These are phyloP conservation scores for Rutstroemia sydowiana DNA, from an alignment of 2,329 filamentous ascomycete genomes.

Conservation along the genomic window DNA sequence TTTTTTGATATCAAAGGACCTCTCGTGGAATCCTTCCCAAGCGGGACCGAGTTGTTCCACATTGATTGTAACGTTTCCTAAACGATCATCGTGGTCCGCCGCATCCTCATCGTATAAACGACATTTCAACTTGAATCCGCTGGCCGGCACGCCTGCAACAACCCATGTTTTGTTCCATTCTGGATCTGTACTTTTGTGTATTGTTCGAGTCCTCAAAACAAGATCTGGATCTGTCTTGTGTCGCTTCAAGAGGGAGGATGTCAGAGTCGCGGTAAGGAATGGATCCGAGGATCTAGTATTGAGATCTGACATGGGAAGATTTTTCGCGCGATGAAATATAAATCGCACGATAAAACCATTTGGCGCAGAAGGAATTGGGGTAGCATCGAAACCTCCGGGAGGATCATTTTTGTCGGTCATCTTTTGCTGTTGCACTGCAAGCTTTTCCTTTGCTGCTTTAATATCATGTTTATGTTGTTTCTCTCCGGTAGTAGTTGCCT, in stretches of 20 bases:
- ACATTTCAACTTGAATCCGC: constrained; percentile 78
- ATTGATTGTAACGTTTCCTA: constrained; percentile 76
- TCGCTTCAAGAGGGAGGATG: constrained; percentile 55
- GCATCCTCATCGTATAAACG: constrained; percentile 86
- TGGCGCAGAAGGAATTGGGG: constrained; percentile 65
- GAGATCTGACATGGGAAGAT: constrained; percentile 78
- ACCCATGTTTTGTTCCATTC: constrained; percentile 82
- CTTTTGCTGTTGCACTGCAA: constrained; percentile 27
- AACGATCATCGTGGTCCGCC: constrained; percentile 74
- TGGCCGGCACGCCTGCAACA: constrained; percentile 75
- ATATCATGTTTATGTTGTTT: constrained; percentile 4
- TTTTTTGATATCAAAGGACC: constrained; percentile 69
- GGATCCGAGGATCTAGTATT: constrained; percentile 74
- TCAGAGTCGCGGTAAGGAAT: constrained; percentile 71
- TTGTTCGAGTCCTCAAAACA: constrained; percentile 66
- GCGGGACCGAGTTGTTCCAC: constrained; percentile 51
- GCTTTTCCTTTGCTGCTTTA: constrained; percentile 24
- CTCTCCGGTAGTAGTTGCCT: neutral
- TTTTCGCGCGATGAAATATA: constrained; percentile 71
- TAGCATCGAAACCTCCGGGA: constrained; percentile 68
- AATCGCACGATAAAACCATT: constrained; percentile 80
- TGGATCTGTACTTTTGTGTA: constrained; percentile 65
- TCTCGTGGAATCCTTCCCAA: constrained; percentile 61
- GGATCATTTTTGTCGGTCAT: constrained; percentile 27
- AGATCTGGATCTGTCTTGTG: constrained; percentile 83